Evolutionary conservation across 306 rosid species (phyloP).

Genomic region (Phaseolus lunatus): DNA sequence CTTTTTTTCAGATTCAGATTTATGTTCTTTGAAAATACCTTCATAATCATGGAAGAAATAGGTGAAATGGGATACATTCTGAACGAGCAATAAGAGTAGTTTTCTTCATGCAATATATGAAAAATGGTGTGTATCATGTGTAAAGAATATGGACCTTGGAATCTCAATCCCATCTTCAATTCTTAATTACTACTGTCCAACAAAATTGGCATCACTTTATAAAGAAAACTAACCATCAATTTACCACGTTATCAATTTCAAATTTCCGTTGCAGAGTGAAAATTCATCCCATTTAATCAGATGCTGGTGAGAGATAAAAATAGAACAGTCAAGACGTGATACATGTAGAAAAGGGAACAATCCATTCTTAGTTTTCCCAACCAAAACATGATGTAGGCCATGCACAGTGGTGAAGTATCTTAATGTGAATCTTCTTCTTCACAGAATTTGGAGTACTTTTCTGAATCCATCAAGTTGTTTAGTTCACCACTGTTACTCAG

Average conservation of each 20-base stretch:
- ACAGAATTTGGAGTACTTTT: conserved; percentile 87
- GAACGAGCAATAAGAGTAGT: too few relatives aligned
- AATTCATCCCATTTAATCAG: conserved; percentile 36
- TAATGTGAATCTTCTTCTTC: conserved; percentile 82
- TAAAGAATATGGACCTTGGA: neutral
- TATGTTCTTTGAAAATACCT: neutral
- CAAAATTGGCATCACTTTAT: neutral
- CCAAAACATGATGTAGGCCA: conserved; percentile 34
- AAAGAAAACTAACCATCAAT: neutral
- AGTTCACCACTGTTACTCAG: conserved; percentile 64
- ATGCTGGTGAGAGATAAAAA: conserved; percentile 36
- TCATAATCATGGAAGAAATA: too few relatives aligned
- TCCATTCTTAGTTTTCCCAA: conserved; percentile 42
- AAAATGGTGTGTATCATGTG: neutral
- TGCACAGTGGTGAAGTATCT: conserved; percentile 29
- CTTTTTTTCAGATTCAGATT: neutral
- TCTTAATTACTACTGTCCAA: neutral
- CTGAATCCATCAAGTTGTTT: conserved; percentile 83
- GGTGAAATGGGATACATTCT: too few relatives aligned
- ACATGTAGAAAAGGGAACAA: conserved; percentile 8
- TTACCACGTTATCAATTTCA: conserved; percentile 27
- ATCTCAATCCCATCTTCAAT: neutral
- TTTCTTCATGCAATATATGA: neutral
- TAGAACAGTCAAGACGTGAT: conserved; percentile 8
- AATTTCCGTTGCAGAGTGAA: conserved; percentile 7